Evolutionary conservation across 2,329 filamentous ascomycete species (phyloP), one percentile per base, ranked within the genome.

Genomic region (Trichoderma sp.): DNA sequence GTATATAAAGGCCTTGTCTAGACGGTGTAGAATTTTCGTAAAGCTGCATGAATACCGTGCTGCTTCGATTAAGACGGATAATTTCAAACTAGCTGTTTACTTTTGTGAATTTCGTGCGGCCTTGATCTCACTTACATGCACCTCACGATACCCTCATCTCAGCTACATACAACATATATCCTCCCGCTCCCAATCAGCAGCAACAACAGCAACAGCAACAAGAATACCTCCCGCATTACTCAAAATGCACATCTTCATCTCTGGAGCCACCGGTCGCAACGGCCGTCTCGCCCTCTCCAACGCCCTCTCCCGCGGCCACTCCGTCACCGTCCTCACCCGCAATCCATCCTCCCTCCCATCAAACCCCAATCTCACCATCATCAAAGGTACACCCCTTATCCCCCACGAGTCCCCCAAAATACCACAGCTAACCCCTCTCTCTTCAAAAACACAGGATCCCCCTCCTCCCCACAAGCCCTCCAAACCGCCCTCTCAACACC

Each of bases 261-360:
- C 85, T 42, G 83, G 83, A 39, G 83, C 78, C 66, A 81, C 76
- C 45, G 83, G 84, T 50, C 80, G 80, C 66, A 84, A 82, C 59
- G 83, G 83, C 69, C 74, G 77, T 59, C 75, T 83, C 34, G 76
- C 82, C 60, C 74, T 84, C 54, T 65, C 78, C 22, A 76, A 80
- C 54, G 78, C 80, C 32, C 76, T 85, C 9, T 67, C 72, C 8
- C 73, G 76, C 37, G 74, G 72, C 58, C 82, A 85, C 73, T 77
- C 74, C 48, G 77, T 86, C 64, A 83, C 80, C 22, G 81, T 81
- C 9, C 78, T 86, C 15, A 79, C 82, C 67, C 81, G 84, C 35
- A 77, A 80, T 15, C 72, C 79, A 2, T 68, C 75, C 4, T 74
- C 76, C 4, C 71, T 83, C 53, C 54, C 71, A 0, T 34, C 72